Percentiles rank a stretch among this genome's conserved stretches.
These are phyloP conservation scores for Drechslerella dactyloides DNA, from an alignment of 2,329 filamentous ascomycete genomes.

Conservation along the genomic window DNA sequence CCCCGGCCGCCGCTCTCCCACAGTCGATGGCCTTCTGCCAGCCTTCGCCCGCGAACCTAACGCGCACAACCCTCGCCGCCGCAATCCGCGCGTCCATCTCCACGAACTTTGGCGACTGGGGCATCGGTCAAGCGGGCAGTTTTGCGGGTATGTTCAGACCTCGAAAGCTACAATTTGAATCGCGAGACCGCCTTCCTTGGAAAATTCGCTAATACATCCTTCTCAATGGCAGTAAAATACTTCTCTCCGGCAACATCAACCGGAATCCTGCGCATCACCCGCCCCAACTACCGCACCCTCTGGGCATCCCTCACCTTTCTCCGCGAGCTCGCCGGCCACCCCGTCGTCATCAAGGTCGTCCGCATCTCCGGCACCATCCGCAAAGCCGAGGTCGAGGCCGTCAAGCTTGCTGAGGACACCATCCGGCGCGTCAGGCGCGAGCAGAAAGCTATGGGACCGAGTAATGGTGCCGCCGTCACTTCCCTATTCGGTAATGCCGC, in stretches of 20 bases:
- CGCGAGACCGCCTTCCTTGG: too few species aligned
- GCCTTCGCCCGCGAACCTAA: slow-evolving; percentile 76
- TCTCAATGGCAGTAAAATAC: slow-evolving; percentile 76
- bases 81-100: slow-evolving; percentile 74
- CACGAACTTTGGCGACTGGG: slow-evolving; percentile 85
- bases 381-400: slow-evolving; percentile 88
- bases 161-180: too few species aligned
- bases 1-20: slow-evolving; percentile 60
- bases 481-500: slow-evolving; percentile 10
- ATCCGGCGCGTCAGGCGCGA: slow-evolving; percentile 36
- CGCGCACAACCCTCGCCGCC: slow-evolving; percentile 69
- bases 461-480: slow-evolving; percentile 18
- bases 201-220: too few species aligned
- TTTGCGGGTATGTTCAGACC: slow-evolving; percentile 66
- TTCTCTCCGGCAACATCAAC: slow-evolving; percentile 90
- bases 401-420: slow-evolving; percentile 58
- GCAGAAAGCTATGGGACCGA: slow-evolving; percentile 7
- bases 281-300: slow-evolving; percentile 81
- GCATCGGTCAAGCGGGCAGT: slow-evolving; percentile 73
- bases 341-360: slow-evolving; percentile 82
- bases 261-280: slow-evolving; percentile 83
- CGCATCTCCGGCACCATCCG: slow-evolving; percentile 90
- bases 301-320: slow-evolving; percentile 89
- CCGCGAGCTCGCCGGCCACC: slow-evolving; percentile 68
- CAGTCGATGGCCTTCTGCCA: slow-evolving; percentile 75